These are phyloP conservation scores for Fusarium nurragi DNA, from an alignment of 2,329 filamentous ascomycete genomes.

Conservation along the genomic window DNA sequence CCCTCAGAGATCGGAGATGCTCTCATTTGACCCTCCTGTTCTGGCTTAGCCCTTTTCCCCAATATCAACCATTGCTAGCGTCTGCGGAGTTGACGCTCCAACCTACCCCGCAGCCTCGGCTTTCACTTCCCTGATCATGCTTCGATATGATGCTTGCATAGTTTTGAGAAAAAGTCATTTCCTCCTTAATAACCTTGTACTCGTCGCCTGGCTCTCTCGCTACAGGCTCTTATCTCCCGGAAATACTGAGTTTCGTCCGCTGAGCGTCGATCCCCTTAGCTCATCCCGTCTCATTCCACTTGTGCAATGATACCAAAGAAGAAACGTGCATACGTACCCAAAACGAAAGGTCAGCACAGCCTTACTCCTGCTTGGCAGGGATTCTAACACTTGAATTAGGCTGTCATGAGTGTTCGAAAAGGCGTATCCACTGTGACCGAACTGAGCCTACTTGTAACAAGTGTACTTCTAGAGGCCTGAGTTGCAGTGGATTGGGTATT, in stretches of 20 bases:
- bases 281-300: neutral
- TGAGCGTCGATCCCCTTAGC: slow-evolving; percentile 15
- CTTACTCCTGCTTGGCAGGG: neutral
- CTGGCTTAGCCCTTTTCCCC: neutral
- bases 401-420: slow-evolving; percentile 41
- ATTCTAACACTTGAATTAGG: neutral
- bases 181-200: neutral
- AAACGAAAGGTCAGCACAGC: slow-evolving; percentile 35
- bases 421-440: slow-evolving; percentile 41
- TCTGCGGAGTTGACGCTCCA: neutral
- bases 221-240: neutral
- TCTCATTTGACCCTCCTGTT: slow-evolving; percentile 25
- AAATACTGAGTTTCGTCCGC: neutral
- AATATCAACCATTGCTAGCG: neutral
- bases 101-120: slow-evolving; percentile 6
- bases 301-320: slow-evolving; percentile 40
- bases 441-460: slow-evolving; percentile 36
- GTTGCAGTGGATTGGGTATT: slow-evolving; percentile 40
- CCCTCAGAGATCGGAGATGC: neutral
- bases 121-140: neutral
- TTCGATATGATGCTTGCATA: slow-evolving; percentile 15
- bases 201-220: too few species aligned
- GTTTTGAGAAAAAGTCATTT: neutral
- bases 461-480: slow-evolving; percentile 35
- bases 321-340: slow-evolving; percentile 42